A percentile compares a stretch with the other conserved stretches of the same genome.
Conservation (phyloP, 352 stramenopile species). For the Pythium myriotylum region DNA sequence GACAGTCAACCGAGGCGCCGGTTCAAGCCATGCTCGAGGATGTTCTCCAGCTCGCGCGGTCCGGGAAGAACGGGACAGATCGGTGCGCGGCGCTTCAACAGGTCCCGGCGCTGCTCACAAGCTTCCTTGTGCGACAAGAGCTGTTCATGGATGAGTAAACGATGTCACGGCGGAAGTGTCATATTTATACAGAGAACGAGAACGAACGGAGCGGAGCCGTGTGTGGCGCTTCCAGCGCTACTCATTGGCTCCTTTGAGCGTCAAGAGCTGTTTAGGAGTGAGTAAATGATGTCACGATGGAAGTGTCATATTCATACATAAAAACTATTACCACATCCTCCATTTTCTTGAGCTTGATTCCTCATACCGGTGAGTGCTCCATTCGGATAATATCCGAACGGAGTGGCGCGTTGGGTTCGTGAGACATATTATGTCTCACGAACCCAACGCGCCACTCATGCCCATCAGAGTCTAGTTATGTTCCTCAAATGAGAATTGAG, state of each 20-base stretch:
- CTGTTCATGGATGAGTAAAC: constrained; percentile 27
- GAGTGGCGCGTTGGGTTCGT: no score
- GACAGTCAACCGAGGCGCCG: not conserved
- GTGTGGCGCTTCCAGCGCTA: not conserved
- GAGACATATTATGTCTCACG: no score
- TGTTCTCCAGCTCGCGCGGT: constrained; percentile 4
- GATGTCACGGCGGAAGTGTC: no score
- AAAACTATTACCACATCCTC: no score
- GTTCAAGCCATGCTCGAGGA: constrained; percentile 16
- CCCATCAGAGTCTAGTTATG: no score
- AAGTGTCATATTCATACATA: no score
- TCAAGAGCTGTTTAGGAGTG: constrained; percentile 26
- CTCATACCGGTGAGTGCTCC: no score
- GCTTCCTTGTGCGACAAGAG: constrained; percentile 28
- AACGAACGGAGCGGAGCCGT: constrained; percentile 3
- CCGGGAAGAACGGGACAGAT: not conserved
- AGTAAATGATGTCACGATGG: constrained; percentile 10
- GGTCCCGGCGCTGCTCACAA: constrained; percentile 12
- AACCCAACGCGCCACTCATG: no score
- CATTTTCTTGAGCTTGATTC: no score
- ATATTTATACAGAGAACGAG: no score
- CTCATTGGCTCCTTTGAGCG: constrained; percentile 22
- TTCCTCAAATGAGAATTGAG: no score
- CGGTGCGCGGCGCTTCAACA: constrained; percentile 8
- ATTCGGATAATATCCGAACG: no score